Conservation (phyloP, 768 basidiomycete genomes). For the Lanmaoa rubissima region DNA sequence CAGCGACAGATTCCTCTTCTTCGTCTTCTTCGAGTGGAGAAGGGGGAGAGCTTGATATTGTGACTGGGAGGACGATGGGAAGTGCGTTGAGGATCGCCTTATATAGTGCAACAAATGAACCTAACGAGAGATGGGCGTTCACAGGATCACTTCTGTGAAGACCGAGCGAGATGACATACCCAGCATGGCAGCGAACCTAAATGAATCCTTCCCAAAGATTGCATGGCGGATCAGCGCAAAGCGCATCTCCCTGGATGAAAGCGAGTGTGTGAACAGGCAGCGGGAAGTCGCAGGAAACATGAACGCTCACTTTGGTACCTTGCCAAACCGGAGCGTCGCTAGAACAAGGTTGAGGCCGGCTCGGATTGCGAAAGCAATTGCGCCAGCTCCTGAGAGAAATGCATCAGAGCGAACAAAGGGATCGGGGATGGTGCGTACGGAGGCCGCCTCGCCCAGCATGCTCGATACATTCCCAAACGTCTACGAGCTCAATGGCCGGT, state of each 20-base stretch:
- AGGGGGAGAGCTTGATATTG: slow-evolving; percentile 16
- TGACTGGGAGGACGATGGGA: slow-evolving; percentile 62
- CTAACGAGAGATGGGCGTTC: slow-evolving; percentile 33
- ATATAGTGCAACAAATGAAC: slow-evolving; percentile 75
- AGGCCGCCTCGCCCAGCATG: slow-evolving; percentile 72
- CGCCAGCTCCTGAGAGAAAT: slow-evolving; percentile 61
- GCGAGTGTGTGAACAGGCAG: background rate
- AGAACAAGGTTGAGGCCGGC: slow-evolving; percentile 82
- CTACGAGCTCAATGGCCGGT: slow-evolving; percentile 64
- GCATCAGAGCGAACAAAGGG: background rate
- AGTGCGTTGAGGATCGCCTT: slow-evolving; percentile 77
- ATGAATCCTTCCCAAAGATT: slow-evolving; percentile 78
- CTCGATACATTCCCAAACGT: slow-evolving; percentile 61
- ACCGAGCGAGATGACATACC: slow-evolving; percentile 40
- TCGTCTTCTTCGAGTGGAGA: slow-evolving; percentile 34
- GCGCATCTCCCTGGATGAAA: slow-evolving; percentile 53
- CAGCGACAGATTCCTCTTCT: slow-evolving; percentile 15
- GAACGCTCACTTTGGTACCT: slow-evolving; percentile 56
- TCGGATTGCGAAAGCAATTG: slow-evolving; percentile 78
- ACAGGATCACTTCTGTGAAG: background rate
- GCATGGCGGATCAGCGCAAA: slow-evolving; percentile 73
- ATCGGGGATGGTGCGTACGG: slow-evolving; percentile 46
- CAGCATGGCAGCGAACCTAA: slow-evolving; percentile 86
- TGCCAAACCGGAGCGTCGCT: slow-evolving; percentile 68
- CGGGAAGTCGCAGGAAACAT: background rate